phyloP scores from a whole-genome alignment of 1,139 yeast genomes.

The Wickerhamomyces sp. region DNA sequence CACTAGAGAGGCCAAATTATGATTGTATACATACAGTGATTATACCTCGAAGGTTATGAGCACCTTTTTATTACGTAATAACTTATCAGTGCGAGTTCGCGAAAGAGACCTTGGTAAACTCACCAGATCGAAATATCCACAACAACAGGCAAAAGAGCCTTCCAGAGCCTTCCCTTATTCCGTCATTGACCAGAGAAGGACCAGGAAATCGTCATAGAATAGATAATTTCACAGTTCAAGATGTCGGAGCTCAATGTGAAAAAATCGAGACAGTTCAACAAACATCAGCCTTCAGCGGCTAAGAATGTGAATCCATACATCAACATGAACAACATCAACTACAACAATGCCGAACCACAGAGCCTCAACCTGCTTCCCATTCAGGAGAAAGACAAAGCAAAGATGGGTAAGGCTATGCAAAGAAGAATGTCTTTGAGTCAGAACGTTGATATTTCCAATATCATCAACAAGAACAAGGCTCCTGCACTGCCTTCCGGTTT shows the following conservation, averaged over 20 bases:
- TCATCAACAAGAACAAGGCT: conserved; percentile 20
- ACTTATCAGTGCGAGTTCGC: too few species aligned
- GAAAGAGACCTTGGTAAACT: too few species aligned
- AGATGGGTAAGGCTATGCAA: conserved; percentile 36
- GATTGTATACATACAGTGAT: too few species aligned
- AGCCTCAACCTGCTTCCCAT: conserved; percentile 27
- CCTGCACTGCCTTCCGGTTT: conserved; percentile 37
- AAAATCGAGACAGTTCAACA: background rate
- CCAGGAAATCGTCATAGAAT: too few species aligned
- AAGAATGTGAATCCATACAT: conserved; percentile 25
- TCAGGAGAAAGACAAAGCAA: conserved; percentile 30
- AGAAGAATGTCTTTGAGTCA: conserved; percentile 34
- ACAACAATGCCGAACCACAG: conserved; percentile 20
- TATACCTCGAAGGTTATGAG: too few species aligned
- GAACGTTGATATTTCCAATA: conserved; percentile 18
- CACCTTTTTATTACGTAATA: too few species aligned
- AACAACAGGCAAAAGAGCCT: too few species aligned
- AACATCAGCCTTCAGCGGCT: background rate
- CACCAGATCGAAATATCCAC: too few species aligned
- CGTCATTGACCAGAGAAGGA: too few species aligned
- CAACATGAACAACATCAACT: conserved; percentile 13
- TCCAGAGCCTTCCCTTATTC: too few species aligned
- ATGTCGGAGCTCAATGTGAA: conserved; percentile 6
- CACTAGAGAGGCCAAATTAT: conserved; percentile 12
- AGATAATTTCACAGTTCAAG: too few species aligned